Evolutionary conservation across 805 yeast species (phyloP).

Genomic region (Wickerhamomyces sydowiorum): DNA sequence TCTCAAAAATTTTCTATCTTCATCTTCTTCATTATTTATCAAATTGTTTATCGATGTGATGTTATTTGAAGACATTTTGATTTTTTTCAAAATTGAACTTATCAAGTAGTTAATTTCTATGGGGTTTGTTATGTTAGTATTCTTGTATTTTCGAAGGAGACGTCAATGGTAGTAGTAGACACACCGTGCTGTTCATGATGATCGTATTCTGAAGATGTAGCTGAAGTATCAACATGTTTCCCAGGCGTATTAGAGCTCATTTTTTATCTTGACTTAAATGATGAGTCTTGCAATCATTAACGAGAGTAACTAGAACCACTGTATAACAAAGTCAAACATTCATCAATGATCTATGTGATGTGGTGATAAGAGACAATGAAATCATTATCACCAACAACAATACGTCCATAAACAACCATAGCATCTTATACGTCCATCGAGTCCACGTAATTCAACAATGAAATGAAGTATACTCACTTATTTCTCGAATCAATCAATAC

Average conservation of each 20-base stretch:
- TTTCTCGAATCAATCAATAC: background rate
- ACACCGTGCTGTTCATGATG: background rate
- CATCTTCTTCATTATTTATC: constrained; percentile 23
- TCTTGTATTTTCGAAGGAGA: background rate
- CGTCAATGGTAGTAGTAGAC: background rate
- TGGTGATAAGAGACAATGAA: too few species aligned
- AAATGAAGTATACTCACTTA: too few species aligned
- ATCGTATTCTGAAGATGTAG: background rate
- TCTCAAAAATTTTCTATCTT: constrained; percentile 49
- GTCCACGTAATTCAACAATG: background rate
- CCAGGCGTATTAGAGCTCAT: background rate
- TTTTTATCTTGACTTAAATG: too few species aligned
- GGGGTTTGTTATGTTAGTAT: background rate
- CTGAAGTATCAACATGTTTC: background rate
- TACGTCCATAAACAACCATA: too few species aligned
- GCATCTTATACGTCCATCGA: too few species aligned
- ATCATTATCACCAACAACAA: too few species aligned
- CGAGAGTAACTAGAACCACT: too few species aligned
- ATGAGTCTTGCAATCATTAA: too few species aligned
- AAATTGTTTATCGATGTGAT: constrained; percentile 5
- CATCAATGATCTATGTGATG: too few species aligned
- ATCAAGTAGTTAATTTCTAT: constrained; percentile 1
- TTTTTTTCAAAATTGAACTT: background rate
- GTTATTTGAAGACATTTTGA: constrained; percentile 1
- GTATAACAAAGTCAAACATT: too few species aligned